phyloP scores from a whole-genome alignment of 1,284 basidiomycete species.

The Cerrena zonata region DNA sequence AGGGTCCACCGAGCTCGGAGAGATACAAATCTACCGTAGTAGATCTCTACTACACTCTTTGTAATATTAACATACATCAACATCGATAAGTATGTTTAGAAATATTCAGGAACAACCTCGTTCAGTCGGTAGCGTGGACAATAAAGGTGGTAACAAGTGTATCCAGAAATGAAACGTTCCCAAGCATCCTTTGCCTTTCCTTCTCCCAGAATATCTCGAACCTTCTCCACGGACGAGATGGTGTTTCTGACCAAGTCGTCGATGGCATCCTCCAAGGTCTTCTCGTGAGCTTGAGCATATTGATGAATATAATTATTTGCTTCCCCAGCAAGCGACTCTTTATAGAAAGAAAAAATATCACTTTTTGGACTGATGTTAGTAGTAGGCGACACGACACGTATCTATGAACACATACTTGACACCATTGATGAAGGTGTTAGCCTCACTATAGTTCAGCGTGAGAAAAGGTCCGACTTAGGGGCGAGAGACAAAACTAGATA shows the following conservation, averaged over 20 bases:
- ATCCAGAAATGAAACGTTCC: constrained; percentile 1
- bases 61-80: too few species aligned
- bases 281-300: neutral
- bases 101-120: constrained; percentile 4
- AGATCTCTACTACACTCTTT: too few species aligned
- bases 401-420: neutral
- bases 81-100: too few species aligned
- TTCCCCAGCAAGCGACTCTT: neutral
- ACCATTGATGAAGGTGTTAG: neutral
- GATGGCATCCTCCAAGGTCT: neutral
- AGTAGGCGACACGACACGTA: neutral
- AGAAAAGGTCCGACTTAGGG: neutral
- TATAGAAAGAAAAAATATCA: constrained; percentile 5
- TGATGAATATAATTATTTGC: constrained; percentile 3
- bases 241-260: neutral
- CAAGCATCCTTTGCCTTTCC: neutral
- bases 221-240: neutral
- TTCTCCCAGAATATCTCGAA: neutral
- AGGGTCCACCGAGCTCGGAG: too few species aligned
- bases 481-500: neutral
- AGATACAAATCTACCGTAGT: too few species aligned
- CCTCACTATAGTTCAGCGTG: neutral
- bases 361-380: neutral
- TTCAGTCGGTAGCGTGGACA: constrained; percentile 1
- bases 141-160: neutral